Base-by-base conservation (phyloP, 192 early-diverging fungal genomes). In the Funneliformis geosporum region DNA sequence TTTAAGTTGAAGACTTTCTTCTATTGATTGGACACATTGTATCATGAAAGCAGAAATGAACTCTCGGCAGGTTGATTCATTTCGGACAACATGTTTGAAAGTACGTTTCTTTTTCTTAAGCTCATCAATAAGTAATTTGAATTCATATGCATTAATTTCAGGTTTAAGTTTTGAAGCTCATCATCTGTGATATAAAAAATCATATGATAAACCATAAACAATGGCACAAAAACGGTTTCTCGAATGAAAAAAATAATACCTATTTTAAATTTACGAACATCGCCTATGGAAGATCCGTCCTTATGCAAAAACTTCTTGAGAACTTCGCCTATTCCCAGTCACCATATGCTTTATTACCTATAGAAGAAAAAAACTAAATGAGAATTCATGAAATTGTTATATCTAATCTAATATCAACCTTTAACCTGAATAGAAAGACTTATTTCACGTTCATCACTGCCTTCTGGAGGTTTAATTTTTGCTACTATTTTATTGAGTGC, bases 261-360 rank as follows among this genome's bases (percentile, higher is more conserved):
- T 44, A 70, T 70, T 23, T 70, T 18, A 43, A 70, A 70, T 38
- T 44, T 23, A 70, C 8, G 10, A n/a, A 70, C 16, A 18, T 70
- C 28, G 38, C 18, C 38, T n/a, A 70, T 40, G 21, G 68, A 43
- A 4, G 68, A 43, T 18, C 68, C 42, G 14, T 18, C 11, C 40
- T 70, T 8, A 43, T 43, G 68, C 68, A 70, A 38, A 39, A 70
- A 16, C 6, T 70, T 23, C 38, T 70, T 33, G 33, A 73, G 46
- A 46, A 73, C 72, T 59, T 73, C 72, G 5, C 50, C n/a, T 16
- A 73, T 73, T 46, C 50, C 72, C 72, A 73, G 8, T 73, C 72
- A n/a, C 25, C 25, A 73, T 59, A 73, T 55, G 72, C 72, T 33
- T 73, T 73, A 23, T 55, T 55, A 28, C 72, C 72, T 73, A 27